Base-by-base conservation (phyloP, 2,329 filamentous ascomycete genomes). In the Salinomyces thailandicus region DNA sequence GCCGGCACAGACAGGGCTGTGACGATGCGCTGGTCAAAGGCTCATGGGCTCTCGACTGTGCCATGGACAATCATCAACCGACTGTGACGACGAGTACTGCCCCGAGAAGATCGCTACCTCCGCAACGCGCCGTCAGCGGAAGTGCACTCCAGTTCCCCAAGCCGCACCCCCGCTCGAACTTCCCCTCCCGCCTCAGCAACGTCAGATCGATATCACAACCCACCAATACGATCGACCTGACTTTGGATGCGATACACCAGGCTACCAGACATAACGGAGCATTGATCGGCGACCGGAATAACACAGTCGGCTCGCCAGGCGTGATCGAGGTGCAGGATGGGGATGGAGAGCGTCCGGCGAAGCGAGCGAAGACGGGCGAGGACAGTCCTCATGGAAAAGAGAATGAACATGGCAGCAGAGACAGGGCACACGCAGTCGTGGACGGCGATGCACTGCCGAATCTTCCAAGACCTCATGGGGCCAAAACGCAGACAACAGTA, bases 101-200 rank as follows among this genome's bases (percentile, higher is more conserved):
- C n/a, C 42, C 39, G 37, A 44, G 41, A 22, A 33, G 39, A 45
- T 50, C 50, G 34, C 39, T 36, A 15, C 45, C 49, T 34, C 50
- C 48, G 8, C 49, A 52, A 41, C 50, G 50, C 19, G 43, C 51
- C 14, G 42, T 49, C 33, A 52, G 46, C 42, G 42, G 48, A 9
- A 33, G 38, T 42, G 48, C 26, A 17, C 38, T 42, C 20, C 47
- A 49, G 18, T 42, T 45, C 16, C 31, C 47, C n/a, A 46, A 50
- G 19, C 46, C 43, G 17, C 37, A 33, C 18, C 38, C 37, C 27
- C 45, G 51, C 30, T 45, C 49, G 17, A 43, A 41, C n/a, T 39
- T 49, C 6, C 53, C 55, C 14, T 57, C 55, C 29, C 49, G 50
- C 20, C 50, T 58, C 31, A 54, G 50, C 45, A 52, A 47, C 35